phyloP scores from a whole-genome alignment of 257 asterid genomes.

The Nicotiana otophora region DNA sequence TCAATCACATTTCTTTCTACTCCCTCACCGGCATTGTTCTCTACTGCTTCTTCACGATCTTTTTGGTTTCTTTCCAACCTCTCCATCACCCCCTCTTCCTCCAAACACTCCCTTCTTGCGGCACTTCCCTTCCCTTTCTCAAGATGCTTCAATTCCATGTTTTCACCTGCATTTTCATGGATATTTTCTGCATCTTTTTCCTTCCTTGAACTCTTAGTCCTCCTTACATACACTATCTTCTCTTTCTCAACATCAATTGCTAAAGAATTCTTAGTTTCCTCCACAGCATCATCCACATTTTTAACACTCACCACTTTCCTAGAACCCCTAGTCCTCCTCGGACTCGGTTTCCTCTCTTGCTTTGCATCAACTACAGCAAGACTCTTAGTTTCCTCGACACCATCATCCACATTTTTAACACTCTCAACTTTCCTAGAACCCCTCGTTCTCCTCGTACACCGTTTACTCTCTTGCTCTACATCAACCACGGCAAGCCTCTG shows the following conservation, averaged over 20 bases:
- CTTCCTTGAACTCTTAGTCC: constrained; percentile 33
- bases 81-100: constrained; percentile 21
- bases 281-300: background rate
- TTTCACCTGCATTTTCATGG: background rate
- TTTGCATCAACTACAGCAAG: constrained; percentile 8
- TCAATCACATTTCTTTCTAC: constrained; percentile 4
- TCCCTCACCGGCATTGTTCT: background rate
- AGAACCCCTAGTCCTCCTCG: background rate
- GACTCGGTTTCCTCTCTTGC: background rate
- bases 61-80: constrained; percentile 19
- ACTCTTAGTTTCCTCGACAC: constrained; percentile 5
- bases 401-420: constrained; percentile 9
- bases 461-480: background rate
- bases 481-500: constrained; percentile 16
- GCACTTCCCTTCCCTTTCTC: background rate
- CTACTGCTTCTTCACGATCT: constrained; percentile 17
- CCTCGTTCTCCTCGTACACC: constrained; percentile 10
- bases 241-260: constrained; percentile 24
- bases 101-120: background rate
- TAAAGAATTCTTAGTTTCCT: constrained; percentile 9
- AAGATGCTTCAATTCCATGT: background rate
- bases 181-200: constrained; percentile 7
- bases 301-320: background rate
- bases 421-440: constrained; percentile 4
- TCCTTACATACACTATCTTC: constrained; percentile 28